Evolutionary conservation across 352 stramenopile genomes (phyloP), one percentile per base, ranked within the genome.

Genomic region (Pythium brassicae): DNA sequence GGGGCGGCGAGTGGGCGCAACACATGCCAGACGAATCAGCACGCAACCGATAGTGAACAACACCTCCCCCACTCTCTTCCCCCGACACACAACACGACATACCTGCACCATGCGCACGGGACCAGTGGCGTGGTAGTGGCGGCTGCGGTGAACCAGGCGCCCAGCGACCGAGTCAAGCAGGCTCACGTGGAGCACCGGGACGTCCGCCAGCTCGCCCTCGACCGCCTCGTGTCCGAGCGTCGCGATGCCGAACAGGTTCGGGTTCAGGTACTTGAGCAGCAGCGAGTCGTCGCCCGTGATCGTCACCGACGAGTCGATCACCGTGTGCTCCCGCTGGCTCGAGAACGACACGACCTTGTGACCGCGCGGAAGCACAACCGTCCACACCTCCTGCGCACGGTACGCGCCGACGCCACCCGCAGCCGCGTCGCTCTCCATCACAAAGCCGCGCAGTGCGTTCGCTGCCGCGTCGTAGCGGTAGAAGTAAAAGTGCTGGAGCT

Each of bases 201-300:
- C 58, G 14, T 51, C 59, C 39, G 79, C 62, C 11, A 43, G 26
- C 46, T 70, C 82, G 25, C 60, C 61, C 32, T 66, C 66, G 8
- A 72, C 57, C 29, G 52, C 35, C 53, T 93, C 82, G 4, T 61
- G 73, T 8, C 74, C 61, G 44, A 97, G 67, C 9, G 94, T 98
- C 15, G 95, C 82, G 43, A 99, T 61, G 1, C 92, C 89, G 43
- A 96, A 88, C 50, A 99, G 73, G 65, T 99, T 95, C 35, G 97
- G 95, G 72, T 99, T 99, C 40, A 99, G 63, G 71, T 99, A 99
- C 73, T 98, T 99, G 50, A 99, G 74, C 29, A 99, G 67, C 25
- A 99, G 68, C 39, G 95, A 97, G 68, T 98, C 94, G 67, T 99
- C 97, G 50, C 97, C 97, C 3, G 81, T 89, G 42, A 94, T 86